Evolutionary conservation across 257 asterid species (phyloP).

Genomic region (Solanum chaucha): DNA sequence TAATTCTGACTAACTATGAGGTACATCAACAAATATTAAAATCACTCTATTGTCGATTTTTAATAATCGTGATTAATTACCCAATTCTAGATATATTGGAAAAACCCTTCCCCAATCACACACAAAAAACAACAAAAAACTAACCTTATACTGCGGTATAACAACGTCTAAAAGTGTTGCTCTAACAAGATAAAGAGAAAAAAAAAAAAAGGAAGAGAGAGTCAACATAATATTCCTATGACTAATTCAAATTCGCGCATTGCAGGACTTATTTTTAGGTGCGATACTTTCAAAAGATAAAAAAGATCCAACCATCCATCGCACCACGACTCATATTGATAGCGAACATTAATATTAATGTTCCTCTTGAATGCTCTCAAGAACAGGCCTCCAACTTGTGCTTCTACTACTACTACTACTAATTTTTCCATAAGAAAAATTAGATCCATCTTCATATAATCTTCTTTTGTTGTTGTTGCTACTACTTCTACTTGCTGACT

Average conservation of each 20-base stretch:
- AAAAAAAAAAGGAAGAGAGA: neutral
- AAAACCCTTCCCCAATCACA: neutral
- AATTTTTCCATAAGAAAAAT: neutral
- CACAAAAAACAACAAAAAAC: neutral
- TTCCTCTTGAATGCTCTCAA: slow-evolving; percentile 18
- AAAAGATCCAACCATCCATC: neutral
- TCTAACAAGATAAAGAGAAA: neutral
- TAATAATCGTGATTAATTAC: neutral
- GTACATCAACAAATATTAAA: neutral
- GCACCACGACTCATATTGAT: neutral
- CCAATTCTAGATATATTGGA: neutral
- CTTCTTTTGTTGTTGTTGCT: neutral
- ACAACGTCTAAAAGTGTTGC: neutral
- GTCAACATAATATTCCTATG: neutral
- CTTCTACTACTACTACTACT: neutral
- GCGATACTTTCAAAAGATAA: neutral
- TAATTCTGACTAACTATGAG: no score
- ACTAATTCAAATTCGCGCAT: neutral
- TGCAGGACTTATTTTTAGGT: neutral
- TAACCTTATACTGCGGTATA: neutral
- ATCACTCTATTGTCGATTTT: neutral
- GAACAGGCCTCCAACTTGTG: slow-evolving; percentile 13
- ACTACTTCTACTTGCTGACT: neutral
- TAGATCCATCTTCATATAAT: neutral
- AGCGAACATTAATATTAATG: neutral